phyloP scores from a whole-genome alignment of 2,329 filamentous ascomycete species.

The Magnaporthiopsis poae region DNA sequence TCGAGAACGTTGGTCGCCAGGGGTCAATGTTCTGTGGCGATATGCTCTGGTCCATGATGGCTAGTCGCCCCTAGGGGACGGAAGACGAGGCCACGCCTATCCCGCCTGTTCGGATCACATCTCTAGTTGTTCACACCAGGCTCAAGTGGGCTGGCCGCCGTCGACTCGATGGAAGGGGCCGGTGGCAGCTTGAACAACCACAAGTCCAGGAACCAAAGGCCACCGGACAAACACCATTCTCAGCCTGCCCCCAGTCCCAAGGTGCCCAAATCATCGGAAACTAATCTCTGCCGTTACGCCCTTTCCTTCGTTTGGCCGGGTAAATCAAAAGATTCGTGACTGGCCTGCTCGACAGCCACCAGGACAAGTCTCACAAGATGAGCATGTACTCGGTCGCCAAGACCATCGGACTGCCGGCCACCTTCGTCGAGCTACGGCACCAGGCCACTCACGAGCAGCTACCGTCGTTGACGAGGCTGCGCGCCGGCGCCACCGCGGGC shows the following conservation, averaged over 20 bases:
- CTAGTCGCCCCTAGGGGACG: too few species aligned
- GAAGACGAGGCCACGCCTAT: too few species aligned
- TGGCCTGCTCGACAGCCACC: slow-evolving; percentile 65
- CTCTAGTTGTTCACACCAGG: too few species aligned
- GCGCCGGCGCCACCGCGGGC: slow-evolving; percentile 58
- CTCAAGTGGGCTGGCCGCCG: not conserved
- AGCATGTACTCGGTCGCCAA: slow-evolving; percentile 65
- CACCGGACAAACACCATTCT: not conserved
- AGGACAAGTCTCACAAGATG: slow-evolving; percentile 55
- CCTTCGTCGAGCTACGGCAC: slow-evolving; percentile 81
- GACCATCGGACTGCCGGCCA: slow-evolving; percentile 58
- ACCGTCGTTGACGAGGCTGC: slow-evolving; percentile 63
- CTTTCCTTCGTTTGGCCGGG: not conserved
- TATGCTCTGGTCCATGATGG: not conserved
- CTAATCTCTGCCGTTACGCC: not conserved
- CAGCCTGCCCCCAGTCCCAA: not conserved
- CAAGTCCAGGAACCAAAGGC: not conserved
- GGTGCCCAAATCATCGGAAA: not conserved
- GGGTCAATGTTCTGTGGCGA: not conserved
- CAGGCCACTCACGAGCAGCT: slow-evolving; percentile 84
- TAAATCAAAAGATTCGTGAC: slow-evolving; percentile 57
- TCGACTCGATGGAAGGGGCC: not conserved
- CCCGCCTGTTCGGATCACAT: too few species aligned
- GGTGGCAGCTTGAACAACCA: not conserved
- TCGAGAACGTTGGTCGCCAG: not conserved